These are phyloP conservation scores for Solanum chilense DNA, from an alignment of 257 asterid species.

Conservation along the genomic window DNA sequence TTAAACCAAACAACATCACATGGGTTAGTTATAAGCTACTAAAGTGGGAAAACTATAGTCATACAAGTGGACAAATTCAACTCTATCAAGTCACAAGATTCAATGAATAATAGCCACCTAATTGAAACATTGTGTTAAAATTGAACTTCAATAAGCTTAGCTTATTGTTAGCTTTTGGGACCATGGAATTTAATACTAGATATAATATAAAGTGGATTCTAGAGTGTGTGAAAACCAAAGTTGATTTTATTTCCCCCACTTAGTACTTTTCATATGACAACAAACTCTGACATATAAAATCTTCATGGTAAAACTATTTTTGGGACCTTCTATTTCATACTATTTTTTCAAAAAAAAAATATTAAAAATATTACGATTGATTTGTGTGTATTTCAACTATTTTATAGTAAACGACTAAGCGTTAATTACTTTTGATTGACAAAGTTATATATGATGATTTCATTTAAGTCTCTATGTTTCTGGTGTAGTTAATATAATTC, in stretches of 20 bases:
- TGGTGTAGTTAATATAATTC: too few relatives aligned
- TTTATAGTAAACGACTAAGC: too few relatives aligned
- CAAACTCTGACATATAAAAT: constrained; percentile 27
- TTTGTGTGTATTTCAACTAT: too few relatives aligned
- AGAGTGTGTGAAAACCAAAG: constrained; percentile 12
- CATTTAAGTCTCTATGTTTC: accelerated
- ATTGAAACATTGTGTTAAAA: not conserved
- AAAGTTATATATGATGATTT: too few relatives aligned
- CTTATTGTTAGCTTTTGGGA: not conserved
- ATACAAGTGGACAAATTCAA: not conserved
- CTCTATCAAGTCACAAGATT: not conserved
- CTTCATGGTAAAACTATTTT: not conserved
- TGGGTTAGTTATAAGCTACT: not conserved
- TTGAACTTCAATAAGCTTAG: not conserved
- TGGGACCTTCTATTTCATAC: constrained; percentile 1
- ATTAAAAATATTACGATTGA: too few relatives aligned
- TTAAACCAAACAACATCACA: not conserved
- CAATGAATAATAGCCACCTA: not conserved
- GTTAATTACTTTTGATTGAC: too few relatives aligned
- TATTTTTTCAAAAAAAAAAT: not conserved
- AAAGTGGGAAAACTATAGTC: not conserved
- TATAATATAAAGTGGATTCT: constrained; percentile 7
- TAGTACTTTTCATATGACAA: constrained; percentile 15
- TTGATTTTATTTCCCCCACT: constrained; percentile 18
- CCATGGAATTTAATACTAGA: not conserved